phyloP scores from a whole-genome alignment of 495 filamentous ascomycete genomes.

The Umbilicaria muhlenbergii region DNA sequence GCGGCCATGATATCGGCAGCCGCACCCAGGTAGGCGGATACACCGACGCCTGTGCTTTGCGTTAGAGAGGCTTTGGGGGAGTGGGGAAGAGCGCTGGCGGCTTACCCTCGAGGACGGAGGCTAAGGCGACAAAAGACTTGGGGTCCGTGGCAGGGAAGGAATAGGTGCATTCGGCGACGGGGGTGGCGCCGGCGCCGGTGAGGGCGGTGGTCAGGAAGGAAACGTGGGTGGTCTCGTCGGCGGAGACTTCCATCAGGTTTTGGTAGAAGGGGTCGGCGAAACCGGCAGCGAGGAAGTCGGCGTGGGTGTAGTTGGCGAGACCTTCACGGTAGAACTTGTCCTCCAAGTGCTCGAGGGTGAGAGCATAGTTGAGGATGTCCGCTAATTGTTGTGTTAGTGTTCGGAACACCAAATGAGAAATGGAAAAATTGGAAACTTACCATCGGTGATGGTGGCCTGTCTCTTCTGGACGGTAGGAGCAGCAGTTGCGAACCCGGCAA shows the following conservation, averaged over 20 bases:
- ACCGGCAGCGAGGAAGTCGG: conserved; percentile 35
- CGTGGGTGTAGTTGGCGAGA: conserved; percentile 36
- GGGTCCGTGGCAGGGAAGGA: conserved; percentile 34
- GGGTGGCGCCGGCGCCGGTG: conserved; percentile 26
- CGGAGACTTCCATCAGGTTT: conserved; percentile 33
- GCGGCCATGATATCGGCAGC: conserved; percentile 38
- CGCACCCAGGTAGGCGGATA: conserved; percentile 45
- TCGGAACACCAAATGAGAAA: too few species aligned
- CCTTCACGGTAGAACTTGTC: conserved; percentile 37
- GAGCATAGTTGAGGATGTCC: conserved; percentile 18
- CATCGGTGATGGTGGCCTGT: too few species aligned
- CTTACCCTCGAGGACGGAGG: conserved; percentile 36
- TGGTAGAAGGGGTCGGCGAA: conserved; percentile 31
- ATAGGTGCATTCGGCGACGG: conserved; percentile 40
- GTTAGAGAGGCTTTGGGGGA: conserved; percentile 5
- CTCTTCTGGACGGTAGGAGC: too few species aligned
- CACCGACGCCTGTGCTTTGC: conserved; percentile 21
- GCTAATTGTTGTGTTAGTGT: too few species aligned
- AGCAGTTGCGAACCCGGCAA: too few species aligned
- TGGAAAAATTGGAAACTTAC: too few species aligned
- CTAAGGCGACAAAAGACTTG: conserved; percentile 31
- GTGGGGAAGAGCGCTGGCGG: conserved; percentile 7
- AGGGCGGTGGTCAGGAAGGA: conserved; percentile 37
- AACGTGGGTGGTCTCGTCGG: conserved; percentile 42
- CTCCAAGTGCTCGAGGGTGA: conserved; percentile 28